These are phyloP conservation scores for Colletotrichum noveboracense DNA, from an alignment of 2,329 filamentous ascomycete species.

Conservation along the genomic window DNA sequence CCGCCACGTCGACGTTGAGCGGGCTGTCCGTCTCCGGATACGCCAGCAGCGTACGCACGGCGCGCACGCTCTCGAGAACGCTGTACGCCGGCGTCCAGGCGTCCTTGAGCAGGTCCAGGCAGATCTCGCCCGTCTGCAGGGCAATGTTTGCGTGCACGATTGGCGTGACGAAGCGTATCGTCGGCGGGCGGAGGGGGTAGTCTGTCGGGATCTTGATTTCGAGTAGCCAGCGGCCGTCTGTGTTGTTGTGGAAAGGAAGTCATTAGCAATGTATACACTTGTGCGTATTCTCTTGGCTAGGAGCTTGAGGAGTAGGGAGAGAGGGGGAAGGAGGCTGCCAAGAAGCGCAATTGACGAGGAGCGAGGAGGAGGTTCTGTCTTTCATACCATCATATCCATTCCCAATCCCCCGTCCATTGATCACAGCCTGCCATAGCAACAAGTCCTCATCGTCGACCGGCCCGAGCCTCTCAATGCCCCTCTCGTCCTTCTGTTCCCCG, in stretches of 20 bases:
- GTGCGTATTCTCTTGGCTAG: neutral
- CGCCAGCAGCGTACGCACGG: conserved; percentile 71
- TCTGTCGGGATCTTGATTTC: conserved; percentile 74
- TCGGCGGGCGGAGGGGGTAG: conserved; percentile 82
- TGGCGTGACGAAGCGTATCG: conserved; percentile 80
- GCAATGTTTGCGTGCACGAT: conserved; percentile 84
- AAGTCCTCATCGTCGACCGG: conserved; percentile 60
- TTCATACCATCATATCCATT: conserved; percentile 60
- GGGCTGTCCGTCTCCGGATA: conserved; percentile 76
- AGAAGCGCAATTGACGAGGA: neutral
- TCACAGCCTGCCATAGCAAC: conserved; percentile 63
- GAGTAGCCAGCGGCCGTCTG: conserved; percentile 82
- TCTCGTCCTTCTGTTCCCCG: conserved; percentile 51
- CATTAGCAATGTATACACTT: neutral
- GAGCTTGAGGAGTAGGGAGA: neutral
- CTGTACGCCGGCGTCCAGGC: conserved; percentile 89
- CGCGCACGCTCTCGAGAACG: conserved; percentile 75
- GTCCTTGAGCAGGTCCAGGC: conserved; percentile 82
- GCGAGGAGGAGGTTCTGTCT: neutral
- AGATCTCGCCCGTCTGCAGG: conserved; percentile 83
- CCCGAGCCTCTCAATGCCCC: conserved; percentile 64
- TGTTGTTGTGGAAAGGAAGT: neutral
- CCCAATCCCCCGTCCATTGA: conserved; percentile 62
- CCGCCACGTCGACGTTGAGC: conserved; percentile 80
- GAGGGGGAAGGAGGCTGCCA: neutral